Evolutionary conservation across 805 yeast genomes (phyloP).

Genomic region (Wickerhamomyces alni): DNA sequence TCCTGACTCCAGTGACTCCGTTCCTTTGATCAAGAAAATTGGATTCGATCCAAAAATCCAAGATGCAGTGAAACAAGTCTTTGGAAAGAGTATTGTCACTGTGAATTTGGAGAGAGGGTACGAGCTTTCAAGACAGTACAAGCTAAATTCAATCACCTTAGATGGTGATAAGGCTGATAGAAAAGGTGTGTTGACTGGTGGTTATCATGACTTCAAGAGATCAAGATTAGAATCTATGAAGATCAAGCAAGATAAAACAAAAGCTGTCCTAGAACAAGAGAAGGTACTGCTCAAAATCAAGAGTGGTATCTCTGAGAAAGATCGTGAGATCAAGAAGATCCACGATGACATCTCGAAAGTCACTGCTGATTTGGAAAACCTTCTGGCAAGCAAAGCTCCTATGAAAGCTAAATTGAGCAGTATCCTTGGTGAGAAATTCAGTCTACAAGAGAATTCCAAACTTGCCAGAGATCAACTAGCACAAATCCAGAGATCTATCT

Average conservation of each 20-base stretch:
- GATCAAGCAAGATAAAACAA: conserved; percentile 44
- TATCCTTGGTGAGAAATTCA: conserved; percentile 33
- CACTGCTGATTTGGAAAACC: conserved; percentile 35
- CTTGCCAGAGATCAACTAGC: conserved; percentile 8
- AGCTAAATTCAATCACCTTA: conserved; percentile 74
- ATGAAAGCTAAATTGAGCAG: conserved; percentile 36
- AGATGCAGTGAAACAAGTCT: conserved; percentile 71
- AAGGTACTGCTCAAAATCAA: conserved; percentile 33
- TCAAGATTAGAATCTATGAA: conserved; percentile 71
- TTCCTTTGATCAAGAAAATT: conserved; percentile 75
- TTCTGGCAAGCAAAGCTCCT: conserved; percentile 37
- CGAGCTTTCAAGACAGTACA: conserved; percentile 53
- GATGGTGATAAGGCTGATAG: conserved; percentile 89
- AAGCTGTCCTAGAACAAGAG: conserved; percentile 37
- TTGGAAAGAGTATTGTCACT: conserved; percentile 77
- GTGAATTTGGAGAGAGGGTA: conserved; percentile 62
- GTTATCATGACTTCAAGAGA: conserved; percentile 63
- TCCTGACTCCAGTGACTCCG: conserved; percentile 58
- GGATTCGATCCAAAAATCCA: conserved; percentile 51
- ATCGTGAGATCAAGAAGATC: conserved; percentile 43
- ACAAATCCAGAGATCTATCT: conserved; percentile 1
- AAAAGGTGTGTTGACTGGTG: conserved; percentile 84
- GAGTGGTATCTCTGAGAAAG: conserved; percentile 35
- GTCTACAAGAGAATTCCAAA: conserved; percentile 37
- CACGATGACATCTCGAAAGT: conserved; percentile 37